phyloP scores from a whole-genome alignment of 2,329 filamentous ascomycete genomes.

The Verticillium zaregamsianum region DNA sequence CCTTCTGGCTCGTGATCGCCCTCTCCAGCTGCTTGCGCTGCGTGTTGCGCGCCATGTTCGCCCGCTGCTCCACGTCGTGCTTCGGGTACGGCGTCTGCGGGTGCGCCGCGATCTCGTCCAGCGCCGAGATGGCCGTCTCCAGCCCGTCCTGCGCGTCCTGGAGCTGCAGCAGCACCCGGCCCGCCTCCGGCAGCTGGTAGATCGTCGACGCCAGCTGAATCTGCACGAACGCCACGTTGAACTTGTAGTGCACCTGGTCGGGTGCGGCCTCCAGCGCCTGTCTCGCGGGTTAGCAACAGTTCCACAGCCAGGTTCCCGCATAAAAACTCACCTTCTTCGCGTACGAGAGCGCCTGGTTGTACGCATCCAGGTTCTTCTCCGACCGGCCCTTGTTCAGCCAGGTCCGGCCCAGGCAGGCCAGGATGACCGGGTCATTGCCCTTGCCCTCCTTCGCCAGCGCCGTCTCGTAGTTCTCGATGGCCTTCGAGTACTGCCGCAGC shows the following conservation, averaged over 20 bases:
- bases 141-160: slow-evolving; percentile 76
- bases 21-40: slow-evolving; percentile 88
- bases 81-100: slow-evolving; percentile 81
- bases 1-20: slow-evolving; percentile 75
- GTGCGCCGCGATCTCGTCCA: slow-evolving; percentile 59
- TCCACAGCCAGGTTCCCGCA: no score
- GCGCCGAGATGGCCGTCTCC: slow-evolving; percentile 74
- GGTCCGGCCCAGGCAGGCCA: slow-evolving; percentile 82
- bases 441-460: slow-evolving; percentile 76
- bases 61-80: slow-evolving; percentile 86
- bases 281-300: background rate
- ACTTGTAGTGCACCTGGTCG: slow-evolving; percentile 86
- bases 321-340: slow-evolving; percentile 53
- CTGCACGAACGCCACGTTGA: slow-evolving; percentile 97
- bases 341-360: slow-evolving; percentile 53
- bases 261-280: slow-evolving; percentile 73
- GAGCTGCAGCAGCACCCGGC: slow-evolving; percentile 76
- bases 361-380: slow-evolving; percentile 54
- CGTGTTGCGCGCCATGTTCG: slow-evolving; percentile 95
- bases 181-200: slow-evolving; percentile 67
- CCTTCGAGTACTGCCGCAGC: slow-evolving; percentile 82
- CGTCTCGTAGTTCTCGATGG: slow-evolving; percentile 91
- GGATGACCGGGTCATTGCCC: slow-evolving; percentile 67
- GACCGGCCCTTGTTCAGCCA: slow-evolving; percentile 77
- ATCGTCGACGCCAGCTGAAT: slow-evolving; percentile 86